Percentiles rank a stretch among this genome's conserved stretches.
phyloP scores from a whole-genome alignment of 2,329 filamentous ascomycete genomes.

The Tolypocladium capitatum region DNA sequence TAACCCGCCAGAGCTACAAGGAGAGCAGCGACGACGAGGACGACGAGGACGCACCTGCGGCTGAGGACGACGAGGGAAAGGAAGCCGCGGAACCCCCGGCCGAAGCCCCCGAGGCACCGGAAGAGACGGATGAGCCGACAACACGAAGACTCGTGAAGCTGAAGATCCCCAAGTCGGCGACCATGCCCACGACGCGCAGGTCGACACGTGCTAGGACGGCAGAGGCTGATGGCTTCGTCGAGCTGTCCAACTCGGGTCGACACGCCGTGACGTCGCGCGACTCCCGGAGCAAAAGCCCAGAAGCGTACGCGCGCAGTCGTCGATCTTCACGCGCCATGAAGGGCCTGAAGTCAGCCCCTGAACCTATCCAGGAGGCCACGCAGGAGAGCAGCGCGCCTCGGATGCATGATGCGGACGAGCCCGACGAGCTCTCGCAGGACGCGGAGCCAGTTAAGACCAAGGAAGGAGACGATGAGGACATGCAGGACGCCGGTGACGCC shows the following conservation, averaged over 20 bases:
- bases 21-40: constrained; percentile 32
- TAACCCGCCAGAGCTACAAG: constrained; percentile 31
- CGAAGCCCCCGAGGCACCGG: constrained; percentile 13
- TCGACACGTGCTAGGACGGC: constrained; percentile 40
- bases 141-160: constrained; percentile 31
- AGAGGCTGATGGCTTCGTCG: constrained; percentile 40
- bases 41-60: constrained; percentile 15
- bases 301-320: constrained; percentile 27
- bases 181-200: constrained; percentile 25
- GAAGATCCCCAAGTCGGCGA: constrained; percentile 20
- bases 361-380: constrained; percentile 37
- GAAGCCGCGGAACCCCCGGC: constrained; percentile 17
- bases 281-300: constrained; percentile 43
- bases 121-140: constrained; percentile 12
- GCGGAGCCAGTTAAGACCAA: constrained; percentile 14
- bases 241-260: constrained; percentile 47
- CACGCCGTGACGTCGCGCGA: constrained; percentile 37
- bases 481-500: constrained; percentile 9
- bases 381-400: constrained; percentile 33
- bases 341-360: constrained; percentile 33
- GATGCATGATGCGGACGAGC: constrained; percentile 20
- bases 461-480: constrained; percentile 16
- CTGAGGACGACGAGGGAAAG: constrained; percentile 12
- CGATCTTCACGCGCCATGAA: constrained; percentile 38
- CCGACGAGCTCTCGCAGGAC: constrained; percentile 24